phyloP scores from a whole-genome alignment of 1,284 basidiomycete species.

The Laetiporus sulphureus region DNA sequence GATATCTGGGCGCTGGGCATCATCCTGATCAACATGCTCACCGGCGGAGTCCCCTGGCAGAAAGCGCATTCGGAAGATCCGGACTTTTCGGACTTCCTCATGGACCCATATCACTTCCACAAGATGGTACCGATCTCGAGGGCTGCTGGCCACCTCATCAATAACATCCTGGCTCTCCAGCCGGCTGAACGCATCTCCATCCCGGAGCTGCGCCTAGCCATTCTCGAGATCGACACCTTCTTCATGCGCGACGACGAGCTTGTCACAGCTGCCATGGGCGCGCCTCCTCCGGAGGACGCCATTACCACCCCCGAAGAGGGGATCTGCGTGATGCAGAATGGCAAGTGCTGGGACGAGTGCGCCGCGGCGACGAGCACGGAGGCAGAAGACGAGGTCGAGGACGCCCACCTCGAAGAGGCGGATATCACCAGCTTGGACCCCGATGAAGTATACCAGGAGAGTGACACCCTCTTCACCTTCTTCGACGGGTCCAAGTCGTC shows the following conservation, averaged over 20 bases:
- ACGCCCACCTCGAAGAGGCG: background rate
- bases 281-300: background rate
- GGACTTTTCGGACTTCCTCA: constrained; percentile 50
- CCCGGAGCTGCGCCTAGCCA: constrained; percentile 50
- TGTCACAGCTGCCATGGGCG: constrained; percentile 7
- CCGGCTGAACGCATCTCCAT: constrained; percentile 52
- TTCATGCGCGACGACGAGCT: constrained; percentile 56
- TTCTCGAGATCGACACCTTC: constrained; percentile 60
- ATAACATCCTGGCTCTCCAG: constrained; percentile 50
- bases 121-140: constrained; percentile 68
- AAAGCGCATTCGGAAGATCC: constrained; percentile 67
- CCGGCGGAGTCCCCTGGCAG: constrained; percentile 84
- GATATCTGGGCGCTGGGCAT: constrained; percentile 86
- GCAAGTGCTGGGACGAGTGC: too few species aligned
- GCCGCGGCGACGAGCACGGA: background rate
- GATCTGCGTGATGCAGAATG: background rate
- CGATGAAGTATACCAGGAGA: background rate
- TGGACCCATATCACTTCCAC: constrained; percentile 63
- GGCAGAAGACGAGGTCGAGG: background rate
- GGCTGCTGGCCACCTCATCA: constrained; percentile 50
- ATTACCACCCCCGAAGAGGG: background rate
- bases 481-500: background rate
- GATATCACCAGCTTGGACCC: too few species aligned
- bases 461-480: background rate
- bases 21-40: constrained; percentile 65